These are phyloP conservation scores for Eimeria maxima DNA, from an alignment of 169 alveolate species.

Conservation along the genomic window DNA sequence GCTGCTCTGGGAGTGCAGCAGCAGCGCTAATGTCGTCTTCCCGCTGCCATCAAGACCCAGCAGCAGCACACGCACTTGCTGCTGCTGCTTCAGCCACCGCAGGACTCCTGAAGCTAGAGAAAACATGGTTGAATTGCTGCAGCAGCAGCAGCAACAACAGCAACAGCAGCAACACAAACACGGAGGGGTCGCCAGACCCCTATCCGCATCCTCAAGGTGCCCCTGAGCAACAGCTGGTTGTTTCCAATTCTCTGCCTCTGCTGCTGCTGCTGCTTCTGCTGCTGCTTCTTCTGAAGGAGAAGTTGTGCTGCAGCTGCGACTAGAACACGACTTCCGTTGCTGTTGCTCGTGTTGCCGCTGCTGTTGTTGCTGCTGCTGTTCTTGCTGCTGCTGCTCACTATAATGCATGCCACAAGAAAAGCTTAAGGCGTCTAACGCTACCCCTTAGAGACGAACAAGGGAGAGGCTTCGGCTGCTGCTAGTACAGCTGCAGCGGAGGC, in stretches of 20 bases:
- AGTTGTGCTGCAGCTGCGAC: no score
- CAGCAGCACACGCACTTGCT: slow-evolving; percentile 60
- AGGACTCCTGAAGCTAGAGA: slow-evolving; percentile 40
- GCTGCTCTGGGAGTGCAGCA: slow-evolving; percentile 5
- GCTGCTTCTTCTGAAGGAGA: neutral
- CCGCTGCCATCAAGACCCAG: slow-evolving; percentile 72
- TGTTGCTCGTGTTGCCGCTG: slow-evolving; percentile 25
- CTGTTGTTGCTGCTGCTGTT: slow-evolving; percentile 34
- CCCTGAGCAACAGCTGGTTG: neutral
- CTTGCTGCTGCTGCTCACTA: neutral
- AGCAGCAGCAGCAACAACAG: slow-evolving; percentile 42
- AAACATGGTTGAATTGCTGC: slow-evolving; percentile 8
- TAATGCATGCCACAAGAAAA: no score
- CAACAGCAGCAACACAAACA: neutral
- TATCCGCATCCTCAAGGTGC: neutral
- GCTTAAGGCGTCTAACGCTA: no score
- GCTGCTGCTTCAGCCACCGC: slow-evolving; percentile 50
- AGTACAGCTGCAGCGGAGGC: no score
- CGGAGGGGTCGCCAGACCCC: neutral
- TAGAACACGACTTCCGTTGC: neutral
- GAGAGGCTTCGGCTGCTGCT: no score
- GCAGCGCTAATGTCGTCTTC: slow-evolving; percentile 65
- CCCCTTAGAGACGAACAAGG: no score
- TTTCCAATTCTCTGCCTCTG: neutral
- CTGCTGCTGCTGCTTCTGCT: slow-evolving; percentile 24